A percentile compares a stretch with the other conserved stretches of the same genome.
Conservation (phyloP, 345 rosid genomes). For the Brassica cretica region DNA sequence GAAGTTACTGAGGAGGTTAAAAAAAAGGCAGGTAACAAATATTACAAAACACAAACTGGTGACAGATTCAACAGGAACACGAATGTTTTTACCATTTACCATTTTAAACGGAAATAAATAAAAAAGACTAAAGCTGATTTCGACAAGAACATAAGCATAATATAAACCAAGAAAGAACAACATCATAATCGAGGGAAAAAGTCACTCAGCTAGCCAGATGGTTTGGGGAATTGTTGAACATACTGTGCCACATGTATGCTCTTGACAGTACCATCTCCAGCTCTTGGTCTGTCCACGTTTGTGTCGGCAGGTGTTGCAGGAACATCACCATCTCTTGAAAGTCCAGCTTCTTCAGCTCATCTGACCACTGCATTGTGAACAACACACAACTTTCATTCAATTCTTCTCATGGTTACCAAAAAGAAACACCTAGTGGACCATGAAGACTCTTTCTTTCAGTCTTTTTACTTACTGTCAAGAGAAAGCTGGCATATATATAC, state of each 20-base stretch:
- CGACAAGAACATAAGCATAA: slow-evolving; percentile 5
- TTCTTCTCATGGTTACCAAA: background rate
- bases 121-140: slow-evolving; percentile 20
- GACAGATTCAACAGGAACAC: slow-evolving; percentile 30
- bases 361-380: slow-evolving; percentile 70
- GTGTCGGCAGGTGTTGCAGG: slow-evolving; percentile 93
- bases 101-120: background rate
- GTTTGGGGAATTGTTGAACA: slow-evolving; percentile 81
- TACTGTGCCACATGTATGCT: slow-evolving; percentile 92
- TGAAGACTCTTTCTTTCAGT: background rate
- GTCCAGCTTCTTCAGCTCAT: slow-evolving; percentile 81
- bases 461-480: slow-evolving; percentile 68
- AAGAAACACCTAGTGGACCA: background rate
- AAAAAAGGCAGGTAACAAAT: slow-evolving; percentile 14
- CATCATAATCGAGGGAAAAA: slow-evolving; percentile 21
- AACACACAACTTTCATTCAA: background rate
- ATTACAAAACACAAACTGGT: slow-evolving; percentile 32
- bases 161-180: slow-evolving; percentile 13
- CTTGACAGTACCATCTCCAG: slow-evolving; percentile 89
- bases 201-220: slow-evolving; percentile 54
- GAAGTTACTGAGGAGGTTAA: background rate
- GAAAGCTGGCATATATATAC: slow-evolving; percentile 94
- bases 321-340: slow-evolving; percentile 99
- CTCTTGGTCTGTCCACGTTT: slow-evolving; percentile 81
- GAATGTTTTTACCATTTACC: slow-evolving; percentile 29